Evolutionary conservation across 768 basidiomycete species (phyloP), one percentile per base, ranked within the genome.

Genomic region (Boletus tylopilopsis): DNA sequence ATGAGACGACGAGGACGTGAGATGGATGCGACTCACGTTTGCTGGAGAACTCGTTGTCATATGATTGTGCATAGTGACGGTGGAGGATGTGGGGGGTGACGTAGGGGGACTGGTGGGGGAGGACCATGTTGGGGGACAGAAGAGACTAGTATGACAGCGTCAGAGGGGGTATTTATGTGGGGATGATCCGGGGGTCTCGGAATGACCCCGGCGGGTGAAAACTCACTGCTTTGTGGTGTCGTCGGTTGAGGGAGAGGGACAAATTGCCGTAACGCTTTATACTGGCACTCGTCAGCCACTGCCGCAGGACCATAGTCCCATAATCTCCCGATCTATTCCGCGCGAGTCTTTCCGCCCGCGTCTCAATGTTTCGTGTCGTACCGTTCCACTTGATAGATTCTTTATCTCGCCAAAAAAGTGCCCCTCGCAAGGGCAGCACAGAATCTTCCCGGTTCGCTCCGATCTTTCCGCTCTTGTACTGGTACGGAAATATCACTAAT

Each of bases 31-130:
- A 22, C 82, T 56, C 71, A 88, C 87, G 74, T 24, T 74, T 78
- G 51, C 75, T 77, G 52, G 71, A 73, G 49, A 71, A 69, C 67
- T 90, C 86, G 51, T 76, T 70, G 69, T 90, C 88, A 57, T 76
- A 73, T 2, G 81, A 73, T 64, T 90, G 86, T 4, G 89, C 87
- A 70, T 91, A 91, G 71, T 87, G 70, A 68, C 84, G 88, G 77
- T 90, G 89, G 65, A 89, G 84, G 71, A 91, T 91, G 69, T 90
- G 88, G 29, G 90, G 90, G 55, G 90, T 91, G 45, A 90, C 86
- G 66, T 91, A 89, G 60, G 89, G 90, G 9, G 89, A 90, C 36
- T 84, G 78, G 66, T 84, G 80, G 43, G 81, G 73, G 65, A 79
- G 76, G 57, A 82, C 80, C 86, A 87, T 88, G 58, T 58, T 80